These are phyloP conservation scores for Globisporangium perplexum DNA, from an alignment of 352 stramenopile species.

Conservation along the genomic window DNA sequence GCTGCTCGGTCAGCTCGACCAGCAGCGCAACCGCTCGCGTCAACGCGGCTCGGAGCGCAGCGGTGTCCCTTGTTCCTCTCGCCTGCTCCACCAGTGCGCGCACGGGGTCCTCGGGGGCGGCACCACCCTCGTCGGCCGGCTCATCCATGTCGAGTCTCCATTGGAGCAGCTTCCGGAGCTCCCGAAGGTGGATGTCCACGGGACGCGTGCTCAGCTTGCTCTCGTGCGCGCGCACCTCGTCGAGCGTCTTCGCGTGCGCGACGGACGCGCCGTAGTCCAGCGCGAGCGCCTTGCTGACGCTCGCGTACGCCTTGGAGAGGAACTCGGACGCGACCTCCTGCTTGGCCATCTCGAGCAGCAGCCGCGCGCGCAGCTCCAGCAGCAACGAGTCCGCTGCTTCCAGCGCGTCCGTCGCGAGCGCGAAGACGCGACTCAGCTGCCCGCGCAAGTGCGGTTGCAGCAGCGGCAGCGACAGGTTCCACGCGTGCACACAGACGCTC, in stretches of 20 bases:
- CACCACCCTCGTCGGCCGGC: constrained; percentile 18
- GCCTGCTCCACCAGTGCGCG: constrained; percentile 65
- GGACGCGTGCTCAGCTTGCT: constrained; percentile 28
- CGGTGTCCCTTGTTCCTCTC: constrained; percentile 51
- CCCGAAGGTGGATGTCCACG: constrained; percentile 66
- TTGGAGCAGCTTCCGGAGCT: constrained; percentile 53
- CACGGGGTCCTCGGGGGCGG: constrained; percentile 32
- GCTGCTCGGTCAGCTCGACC: not conserved
- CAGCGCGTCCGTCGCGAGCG: constrained; percentile 46
- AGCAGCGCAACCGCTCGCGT: not conserved
- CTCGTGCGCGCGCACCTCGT: constrained; percentile 24
- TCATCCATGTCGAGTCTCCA: constrained; percentile 53
- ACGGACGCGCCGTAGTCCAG: constrained; percentile 50
- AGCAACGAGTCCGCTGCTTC: constrained; percentile 83
- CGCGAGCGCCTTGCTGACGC: constrained; percentile 48
- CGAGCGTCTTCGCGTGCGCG: constrained; percentile 19
- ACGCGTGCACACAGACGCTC: constrained; percentile 68
- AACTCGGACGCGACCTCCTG: constrained; percentile 85
- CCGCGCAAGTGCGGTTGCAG: constrained; percentile 64
- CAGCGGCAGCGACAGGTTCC: constrained; percentile 80
- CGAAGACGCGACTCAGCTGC: constrained; percentile 69
- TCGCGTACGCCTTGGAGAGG: constrained; percentile 67
- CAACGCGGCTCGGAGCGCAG: not conserved
- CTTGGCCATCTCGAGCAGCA: constrained; percentile 83
- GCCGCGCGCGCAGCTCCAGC: constrained; percentile 61